Evolutionary conservation across 108 stramenopile genomes (phyloP), one percentile per base, ranked within the genome.

Genomic region (Cyclostephanos invisitatus): DNA sequence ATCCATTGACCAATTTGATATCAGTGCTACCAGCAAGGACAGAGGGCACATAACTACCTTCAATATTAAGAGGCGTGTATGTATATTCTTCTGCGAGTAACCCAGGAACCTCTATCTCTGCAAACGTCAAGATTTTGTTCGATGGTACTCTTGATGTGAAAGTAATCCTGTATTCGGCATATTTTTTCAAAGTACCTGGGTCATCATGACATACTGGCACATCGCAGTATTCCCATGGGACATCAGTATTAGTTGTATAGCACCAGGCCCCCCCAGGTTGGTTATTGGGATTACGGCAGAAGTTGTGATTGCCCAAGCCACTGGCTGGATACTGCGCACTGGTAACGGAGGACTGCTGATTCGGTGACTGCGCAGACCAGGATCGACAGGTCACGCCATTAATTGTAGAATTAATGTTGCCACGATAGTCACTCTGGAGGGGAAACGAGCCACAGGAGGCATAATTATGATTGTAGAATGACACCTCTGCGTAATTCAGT

Each of bases 31-130:
- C 42, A 32, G 27, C 5, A 25, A 56, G 24, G 24, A 54, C 29
- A 40, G 63, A 56, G 3, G 62, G 54, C 2, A 56, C 55, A 47
- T 55, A 73, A 3, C 56, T 9, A 7, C 50, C 38, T 57, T 64
- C 62, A 53, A n/a, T 64, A 20, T 42, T 2, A 61, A 61, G 60
- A 38, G 36, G 18, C 1, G 9, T n/a, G 54, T 57, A 38, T 50
- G 21, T 44, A 57, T 38, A 42, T 64, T 56, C 58, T 46, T 36
- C 42, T 0, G 62, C 72, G 32, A 55, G 53, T 25, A 64, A 42
- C 28, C 63, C 54, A 18, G 63, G 63, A 7, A 73, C 54, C 49
- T 73, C 27, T 44, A 73, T 61, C 56, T 73, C 72, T 32, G 72
- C 72, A 0, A 73, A 25, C 44, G 64, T 50, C 40, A 73, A 47